These are phyloP conservation scores for Trametes maxima DNA, from an alignment of 768 basidiomycete genomes.

Conservation along the genomic window DNA sequence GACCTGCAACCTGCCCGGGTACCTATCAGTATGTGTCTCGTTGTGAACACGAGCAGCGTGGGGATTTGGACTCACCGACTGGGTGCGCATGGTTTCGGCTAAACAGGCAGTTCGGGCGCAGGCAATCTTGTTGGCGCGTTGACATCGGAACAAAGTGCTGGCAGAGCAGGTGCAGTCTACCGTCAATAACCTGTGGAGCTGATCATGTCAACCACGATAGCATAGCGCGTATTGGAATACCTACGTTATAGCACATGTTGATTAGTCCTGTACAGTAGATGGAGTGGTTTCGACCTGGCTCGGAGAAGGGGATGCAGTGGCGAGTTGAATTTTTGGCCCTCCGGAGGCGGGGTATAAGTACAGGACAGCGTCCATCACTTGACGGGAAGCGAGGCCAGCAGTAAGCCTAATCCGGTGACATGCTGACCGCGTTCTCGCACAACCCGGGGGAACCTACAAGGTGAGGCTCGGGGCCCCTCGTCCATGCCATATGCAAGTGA, in stretches of 20 bases:
- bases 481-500: constrained; percentile 26
- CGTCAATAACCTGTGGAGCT: constrained; percentile 65
- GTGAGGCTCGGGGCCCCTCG: constrained; percentile 40
- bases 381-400: constrained; percentile 32
- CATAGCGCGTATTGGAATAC: constrained; percentile 29
- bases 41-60: constrained; percentile 2
- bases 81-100: constrained; percentile 64
- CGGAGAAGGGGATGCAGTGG: constrained; percentile 21
- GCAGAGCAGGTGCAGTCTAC: constrained; percentile 69
- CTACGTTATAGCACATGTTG: constrained; percentile 76
- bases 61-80: constrained; percentile 43
- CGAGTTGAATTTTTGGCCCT: constrained; percentile 10
- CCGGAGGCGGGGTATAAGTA: constrained; percentile 22
- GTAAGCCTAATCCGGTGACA: constrained; percentile 37
- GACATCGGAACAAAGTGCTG: constrained; percentile 75
- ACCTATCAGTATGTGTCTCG: constrained; percentile 2
- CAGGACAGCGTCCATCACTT: constrained; percentile 27
- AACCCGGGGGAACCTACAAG: constrained; percentile 36
- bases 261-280: constrained; percentile 21
- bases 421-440: constrained; percentile 42
- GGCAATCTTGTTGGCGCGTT: constrained; percentile 68
- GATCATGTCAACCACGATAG: constrained; percentile 5
- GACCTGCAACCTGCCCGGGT: constrained; percentile 48
- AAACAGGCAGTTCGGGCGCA: constrained; percentile 66
- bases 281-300: constrained; percentile 22